Percentiles rank a stretch among this genome's conserved stretches.
Conservation (phyloP, 352 stramenopile genomes). For the Pythium aphanidermatum region DNA sequence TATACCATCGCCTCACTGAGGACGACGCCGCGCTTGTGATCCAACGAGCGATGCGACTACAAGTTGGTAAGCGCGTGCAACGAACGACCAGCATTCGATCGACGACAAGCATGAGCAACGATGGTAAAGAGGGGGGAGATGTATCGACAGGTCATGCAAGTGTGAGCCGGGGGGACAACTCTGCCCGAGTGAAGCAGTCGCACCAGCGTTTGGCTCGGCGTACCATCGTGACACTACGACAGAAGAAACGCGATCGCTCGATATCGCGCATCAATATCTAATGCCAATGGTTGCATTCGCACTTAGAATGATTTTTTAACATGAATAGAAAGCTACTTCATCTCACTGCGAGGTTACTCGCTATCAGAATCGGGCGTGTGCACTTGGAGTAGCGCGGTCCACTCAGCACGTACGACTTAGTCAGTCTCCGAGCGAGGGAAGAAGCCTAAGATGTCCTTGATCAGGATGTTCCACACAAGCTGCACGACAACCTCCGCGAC, state of each 20-base stretch:
- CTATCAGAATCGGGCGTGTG: no score
- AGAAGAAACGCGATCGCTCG: slow-evolving; percentile 37
- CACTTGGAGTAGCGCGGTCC: no score
- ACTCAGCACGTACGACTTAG: no score
- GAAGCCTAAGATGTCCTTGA: slow-evolving; percentile 87
- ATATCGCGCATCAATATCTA: slow-evolving; percentile 25
- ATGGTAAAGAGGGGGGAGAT: slow-evolving; percentile 20
- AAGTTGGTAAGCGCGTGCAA: slow-evolving; percentile 31
- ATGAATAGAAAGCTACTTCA: slow-evolving; percentile 1
- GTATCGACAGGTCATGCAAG: no score
- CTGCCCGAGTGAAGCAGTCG: slow-evolving; percentile 22
- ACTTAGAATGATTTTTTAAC: no score
- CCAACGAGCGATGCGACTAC: slow-evolving; percentile 34
- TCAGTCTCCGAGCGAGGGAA: slow-evolving; percentile 54
- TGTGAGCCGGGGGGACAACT: slow-evolving; percentile 22
- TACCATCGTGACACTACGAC: slow-evolving; percentile 15
- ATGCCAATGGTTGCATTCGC: no score
- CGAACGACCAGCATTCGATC: slow-evolving; percentile 28
- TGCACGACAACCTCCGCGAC: slow-evolving; percentile 87
- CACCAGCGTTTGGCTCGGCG: slow-evolving; percentile 23
- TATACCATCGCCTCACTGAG: slow-evolving; percentile 16
- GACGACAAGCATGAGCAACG: slow-evolving; percentile 18
- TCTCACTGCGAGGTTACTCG: neutral
- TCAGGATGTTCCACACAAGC: slow-evolving; percentile 85
- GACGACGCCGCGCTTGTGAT: slow-evolving; percentile 34